Evolutionary conservation across 495 filamentous ascomycete genomes (phyloP).

Genomic region (Parmelia sp.): DNA sequence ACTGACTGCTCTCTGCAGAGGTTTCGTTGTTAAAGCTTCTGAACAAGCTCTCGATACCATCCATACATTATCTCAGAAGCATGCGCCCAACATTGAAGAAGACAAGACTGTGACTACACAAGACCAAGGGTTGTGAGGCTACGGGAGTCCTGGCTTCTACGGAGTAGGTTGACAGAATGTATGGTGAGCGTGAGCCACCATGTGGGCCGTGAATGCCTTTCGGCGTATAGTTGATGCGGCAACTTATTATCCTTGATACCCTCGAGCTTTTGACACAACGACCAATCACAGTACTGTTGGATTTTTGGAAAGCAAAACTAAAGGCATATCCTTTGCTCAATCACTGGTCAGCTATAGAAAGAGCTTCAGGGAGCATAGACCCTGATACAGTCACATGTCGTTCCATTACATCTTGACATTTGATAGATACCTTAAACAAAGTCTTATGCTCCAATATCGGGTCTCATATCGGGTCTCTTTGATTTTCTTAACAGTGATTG

Average conservation of each 20-base stretch:
- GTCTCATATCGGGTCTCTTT: too few species aligned
- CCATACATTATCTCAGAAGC: constrained; percentile 56
- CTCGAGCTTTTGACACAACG: not conserved
- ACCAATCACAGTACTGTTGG: not conserved
- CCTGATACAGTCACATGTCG: too few species aligned
- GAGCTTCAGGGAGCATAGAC: too few species aligned
- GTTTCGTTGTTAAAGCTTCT: constrained; percentile 68
- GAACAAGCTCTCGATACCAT: constrained; percentile 62
- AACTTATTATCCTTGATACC: not conserved
- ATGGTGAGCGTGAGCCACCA: fast-evolving
- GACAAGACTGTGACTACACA: constrained; percentile 53
- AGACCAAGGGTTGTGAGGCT: constrained; percentile 6
- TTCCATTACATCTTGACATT: too few species aligned
- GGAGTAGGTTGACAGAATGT: not conserved
- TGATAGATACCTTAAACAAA: too few species aligned
- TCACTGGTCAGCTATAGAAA: too few species aligned
- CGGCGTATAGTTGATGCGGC: not conserved
- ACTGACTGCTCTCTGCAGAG: constrained; percentile 43
- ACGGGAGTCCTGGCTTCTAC: not conserved
- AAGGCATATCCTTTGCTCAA: not conserved
- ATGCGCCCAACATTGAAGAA: constrained; percentile 67
- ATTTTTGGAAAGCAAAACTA: not conserved
- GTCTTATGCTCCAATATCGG: too few species aligned
- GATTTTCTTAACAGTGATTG: not conserved
- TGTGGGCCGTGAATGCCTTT: not conserved